Conservation (phyloP, 148 eudicot genomes). For the Chenopodium quinoa region DNA sequence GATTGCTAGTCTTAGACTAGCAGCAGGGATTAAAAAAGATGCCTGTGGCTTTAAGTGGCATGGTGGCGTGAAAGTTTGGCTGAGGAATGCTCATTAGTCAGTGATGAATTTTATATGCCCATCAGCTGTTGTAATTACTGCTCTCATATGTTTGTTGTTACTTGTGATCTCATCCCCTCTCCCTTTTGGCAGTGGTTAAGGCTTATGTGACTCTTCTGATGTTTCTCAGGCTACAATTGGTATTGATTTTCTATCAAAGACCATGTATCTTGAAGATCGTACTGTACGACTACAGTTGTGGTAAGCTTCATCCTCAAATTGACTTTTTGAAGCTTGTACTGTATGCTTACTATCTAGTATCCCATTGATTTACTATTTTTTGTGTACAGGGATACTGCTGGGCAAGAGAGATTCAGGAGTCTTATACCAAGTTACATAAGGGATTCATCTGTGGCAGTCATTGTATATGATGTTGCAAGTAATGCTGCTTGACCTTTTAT, state of each 20-base stretch:
- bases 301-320: slow-evolving; percentile 24
- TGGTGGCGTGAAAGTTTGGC: no score
- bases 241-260: slow-evolving; percentile 48
- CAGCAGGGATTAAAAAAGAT: no score
- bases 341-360: no score
- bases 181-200: neutral
- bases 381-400: slow-evolving; percentile 57
- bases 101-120: no score
- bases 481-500: neutral
- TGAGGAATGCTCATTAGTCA: no score
- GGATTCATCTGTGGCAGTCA: slow-evolving; percentile 64
- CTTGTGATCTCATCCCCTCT: neutral
- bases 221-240: slow-evolving; percentile 46
- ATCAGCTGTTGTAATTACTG: neutral
- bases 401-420: slow-evolving; percentile 63
- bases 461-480: slow-evolving; percentile 63
- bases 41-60: no score
- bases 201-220: neutral
- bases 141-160: neutral
- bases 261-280: slow-evolving; percentile 57
- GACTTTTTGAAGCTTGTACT: no score
- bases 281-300: slow-evolving; percentile 53
- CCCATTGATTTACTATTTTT: neutral
- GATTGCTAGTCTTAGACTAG: no score
- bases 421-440: slow-evolving; percentile 58